phyloP scores from a whole-genome alignment of 768 basidiomycete genomes.

The Collybia sp. region DNA sequence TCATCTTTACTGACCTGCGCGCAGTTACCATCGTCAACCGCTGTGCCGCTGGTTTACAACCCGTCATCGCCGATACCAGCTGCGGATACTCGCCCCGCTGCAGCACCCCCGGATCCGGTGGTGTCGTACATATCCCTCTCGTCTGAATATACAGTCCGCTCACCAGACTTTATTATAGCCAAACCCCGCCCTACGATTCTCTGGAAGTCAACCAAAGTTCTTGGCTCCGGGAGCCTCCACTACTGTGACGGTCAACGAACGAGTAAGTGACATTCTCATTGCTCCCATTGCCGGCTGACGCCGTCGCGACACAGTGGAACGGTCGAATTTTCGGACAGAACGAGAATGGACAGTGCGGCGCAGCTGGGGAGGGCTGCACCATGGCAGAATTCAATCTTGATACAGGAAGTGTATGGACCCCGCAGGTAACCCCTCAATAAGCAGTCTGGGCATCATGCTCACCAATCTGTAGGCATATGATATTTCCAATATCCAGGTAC shows the following conservation, averaged over 20 bases:
- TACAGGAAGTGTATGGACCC: conserved; percentile 20
- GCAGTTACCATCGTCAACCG: conserved; percentile 30
- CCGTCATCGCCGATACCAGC: conserved; percentile 31
- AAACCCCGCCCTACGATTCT: conserved; percentile 26
- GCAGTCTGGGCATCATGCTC: background rate
- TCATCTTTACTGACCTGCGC: background rate
- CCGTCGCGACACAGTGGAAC: conserved; percentile 26
- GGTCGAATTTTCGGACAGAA: conserved; percentile 32
- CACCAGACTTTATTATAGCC: conserved; percentile 11
- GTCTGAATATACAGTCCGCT: background rate
- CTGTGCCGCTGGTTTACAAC: conserved; percentile 23
- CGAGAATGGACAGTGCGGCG: conserved; percentile 31
- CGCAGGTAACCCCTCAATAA: conserved; percentile 13
- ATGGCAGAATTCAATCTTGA: conserved; percentile 36
- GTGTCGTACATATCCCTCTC: conserved; percentile 11
- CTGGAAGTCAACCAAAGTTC: conserved; percentile 26
- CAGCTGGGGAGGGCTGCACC: conserved; percentile 32
- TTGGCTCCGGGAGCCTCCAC: conserved; percentile 20
- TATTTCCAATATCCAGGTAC: conserved; percentile 34
- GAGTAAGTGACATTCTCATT: conserved; percentile 11
- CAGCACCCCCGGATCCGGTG: conserved; percentile 27
- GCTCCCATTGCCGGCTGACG: background rate
- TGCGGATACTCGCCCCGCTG: conserved; percentile 38
- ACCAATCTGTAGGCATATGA: conserved; percentile 30
- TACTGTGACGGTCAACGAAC: conserved; percentile 21